Evolutionary conservation across 1,284 basidiomycete genomes (phyloP), one percentile per base, ranked within the genome.

Genomic region (Cryptococcus depauperatus): DNA sequence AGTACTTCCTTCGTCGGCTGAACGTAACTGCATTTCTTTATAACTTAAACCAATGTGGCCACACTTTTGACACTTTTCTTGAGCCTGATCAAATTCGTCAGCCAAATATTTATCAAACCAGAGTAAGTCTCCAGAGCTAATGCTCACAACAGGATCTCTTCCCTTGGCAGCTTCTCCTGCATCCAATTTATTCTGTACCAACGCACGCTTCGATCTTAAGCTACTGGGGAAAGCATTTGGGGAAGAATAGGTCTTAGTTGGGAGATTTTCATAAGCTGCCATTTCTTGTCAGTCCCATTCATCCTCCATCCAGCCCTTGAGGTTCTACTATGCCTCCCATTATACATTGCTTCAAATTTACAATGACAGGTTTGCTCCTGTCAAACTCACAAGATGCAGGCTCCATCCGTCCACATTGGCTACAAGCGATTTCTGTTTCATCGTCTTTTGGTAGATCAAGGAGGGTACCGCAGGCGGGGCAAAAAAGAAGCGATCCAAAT

Each of bases 141-240:
- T 8, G 30, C 38, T n/a, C 5, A 40, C 38, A n/a, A 40, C 38
- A 40, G 38, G 38, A 40, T 40, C 38, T 40, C 38, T 27, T 29
- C 38, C 39, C 39, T 85, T 78, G 30, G 80, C 77, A 50, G 85
- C 84, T 19, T 81, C 82, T 29, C 78, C 78, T 37, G 84, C 83
- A 54, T 88, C 83, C 26, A 79, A 73, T 61, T 86, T 84, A 21
- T 87, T 91, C 70, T 88, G 85, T 1, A 90, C 93, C 29, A 77
- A 61, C 64, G 91, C 92, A 41, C 91, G 78, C 64, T 90, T 90
- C 57, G 90, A 85, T 55, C 84, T 76, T 48, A 98, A 71, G 0
- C 82, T 78, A 21, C 88, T 92, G 0, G 93, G 93, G 70, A 98
- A 97, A 7, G 93, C 93, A 51, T 90, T 85, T 0, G 89, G 84